Evolutionary conservation across 108 stramenopile genomes (phyloP), one percentile per base, ranked within the genome.

Genomic region (Cafeteria roenbergensis): DNA sequence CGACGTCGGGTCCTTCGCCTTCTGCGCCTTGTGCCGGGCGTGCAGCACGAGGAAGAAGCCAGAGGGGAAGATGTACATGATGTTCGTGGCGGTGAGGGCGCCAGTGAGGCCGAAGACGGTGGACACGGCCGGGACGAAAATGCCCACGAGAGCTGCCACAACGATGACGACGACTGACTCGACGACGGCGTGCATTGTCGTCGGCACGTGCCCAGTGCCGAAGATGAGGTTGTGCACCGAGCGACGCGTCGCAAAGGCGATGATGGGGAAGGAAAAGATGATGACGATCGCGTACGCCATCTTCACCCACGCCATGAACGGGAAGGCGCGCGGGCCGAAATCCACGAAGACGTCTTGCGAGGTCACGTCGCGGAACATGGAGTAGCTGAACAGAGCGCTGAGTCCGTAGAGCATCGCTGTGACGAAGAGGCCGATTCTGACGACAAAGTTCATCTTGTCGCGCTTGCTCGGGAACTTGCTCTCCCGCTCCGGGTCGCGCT

Each of bases 191-290:
- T 37, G 59, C 37, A 2, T 2, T 2, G 1, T 1, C 22, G 59
- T 37, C 37, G 30, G 29, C 59, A 3, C 29, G 30, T 6, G 12
- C 20, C 2, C 36, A 2, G 20, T n/a, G 2, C 21, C 37, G 24
- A 35, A 61, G 29, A 12, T 2, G 24, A 61, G n/a, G 24, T 20
- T 32, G 37, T 61, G 59, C 37, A 61, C 37, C 17, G 59, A 61
- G 2, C 24, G 22, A 2, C 59, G 22, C 22, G 30, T 8, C 2
- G 36, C 59, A 27, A 61, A 3, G 24, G 59, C 59, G 24, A 61
- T 61, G 29, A 61, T 3, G 37, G 59, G 59, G 59, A 61, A 61
- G 36, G 59, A 61, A 22, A 61, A 61, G 36, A 25, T 32, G 37
- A 61, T 35, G 36, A 61, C 59, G 24, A 61, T 2, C 17, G 37